Base-by-base conservation (phyloP, 805 yeast species). In the Kodamaea sagamina region DNA sequence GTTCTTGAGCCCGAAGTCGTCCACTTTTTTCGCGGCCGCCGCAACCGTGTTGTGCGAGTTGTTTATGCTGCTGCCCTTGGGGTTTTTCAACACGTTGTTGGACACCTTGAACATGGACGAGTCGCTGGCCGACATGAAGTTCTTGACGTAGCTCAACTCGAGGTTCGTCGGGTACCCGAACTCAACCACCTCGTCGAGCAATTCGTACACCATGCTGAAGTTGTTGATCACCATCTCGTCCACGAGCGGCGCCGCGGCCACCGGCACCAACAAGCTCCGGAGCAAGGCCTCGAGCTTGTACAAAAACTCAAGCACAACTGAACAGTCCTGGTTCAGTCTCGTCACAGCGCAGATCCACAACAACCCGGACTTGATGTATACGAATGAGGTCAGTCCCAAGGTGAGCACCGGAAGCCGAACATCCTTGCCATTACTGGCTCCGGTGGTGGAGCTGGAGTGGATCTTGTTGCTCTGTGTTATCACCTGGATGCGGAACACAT, bases 401-500 rank as follows among this genome's bases (percentile, higher is more conserved):
- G 98, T 93, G 34, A 92, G 67, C 29, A 71, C 67, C 8, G 76
- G 76, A 40, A 71, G 67, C 38, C 68, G 57, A 37, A 55, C 59
- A 34, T 62, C 65, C 27, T 48, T 27, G 43, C 44, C 46, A 39
- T 40, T 31, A 32, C 52, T 48, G 29, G 55, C 39, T 25, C 47
- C 46, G 24, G 31, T 25, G 27, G 48, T 39, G 18, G 53, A 55
- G 36, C 52, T 39, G 34, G 55, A 28, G 18, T 43, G 44, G 39
- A 18, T 41, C 34, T 58, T 56, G 22, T 58, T 50, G 22, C 52
- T 71, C 44, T 83, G 77, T 41, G 86, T 72, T 32, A 92, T 88
- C 19, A 92, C 96, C 58, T 92, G 97, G 42, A 89, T 83, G n/a
- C 97, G 77, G 57, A 92, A 92, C 22, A 89, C 87, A 53, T 90